Evolutionary conservation across 805 yeast species (phyloP).

Genomic region (Nakazawaea wyomingensis): DNA sequence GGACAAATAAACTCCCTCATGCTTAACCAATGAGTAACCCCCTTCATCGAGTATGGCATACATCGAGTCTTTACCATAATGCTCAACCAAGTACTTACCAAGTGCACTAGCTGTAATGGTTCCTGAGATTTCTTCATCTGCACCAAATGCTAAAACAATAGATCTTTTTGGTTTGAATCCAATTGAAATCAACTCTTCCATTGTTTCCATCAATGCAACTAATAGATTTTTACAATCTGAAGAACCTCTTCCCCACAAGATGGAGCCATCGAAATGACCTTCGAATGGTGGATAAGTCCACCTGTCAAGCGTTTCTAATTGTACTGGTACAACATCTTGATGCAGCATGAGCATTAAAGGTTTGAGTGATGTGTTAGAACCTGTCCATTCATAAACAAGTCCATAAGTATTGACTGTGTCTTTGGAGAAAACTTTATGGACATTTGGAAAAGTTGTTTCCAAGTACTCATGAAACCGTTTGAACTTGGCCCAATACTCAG

Average conservation of each 20-base stretch:
- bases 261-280: conserved; percentile 58
- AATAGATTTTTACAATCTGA: conserved; percentile 67
- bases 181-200: conserved; percentile 46
- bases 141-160: conserved; percentile 60
- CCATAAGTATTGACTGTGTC: conserved; percentile 57
- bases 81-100: conserved; percentile 37
- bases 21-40: conserved; percentile 31
- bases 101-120: conserved; percentile 48
- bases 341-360: conserved; percentile 70
- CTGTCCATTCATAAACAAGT: conserved; percentile 57
- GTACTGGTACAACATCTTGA: conserved; percentile 78
- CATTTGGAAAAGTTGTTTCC: conserved; percentile 48
- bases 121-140: conserved; percentile 74
- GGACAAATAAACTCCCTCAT: conserved; percentile 46
- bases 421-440: conserved; percentile 39
- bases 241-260: conserved; percentile 70
- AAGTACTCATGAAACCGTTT: conserved; percentile 48
- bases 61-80: conserved; percentile 54
- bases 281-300: conserved; percentile 68
- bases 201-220: conserved; percentile 58
- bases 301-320: conserved; percentile 41
- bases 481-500: conserved; percentile 46
- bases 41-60: conserved; percentile 73
- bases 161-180: conserved; percentile 58
- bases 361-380: conserved; percentile 44